A percentile compares a stretch with the other conserved stretches of the same genome.
Conservation (phyloP, 2,329 filamentous ascomycete genomes). For the Penicillium sp. region DNA sequence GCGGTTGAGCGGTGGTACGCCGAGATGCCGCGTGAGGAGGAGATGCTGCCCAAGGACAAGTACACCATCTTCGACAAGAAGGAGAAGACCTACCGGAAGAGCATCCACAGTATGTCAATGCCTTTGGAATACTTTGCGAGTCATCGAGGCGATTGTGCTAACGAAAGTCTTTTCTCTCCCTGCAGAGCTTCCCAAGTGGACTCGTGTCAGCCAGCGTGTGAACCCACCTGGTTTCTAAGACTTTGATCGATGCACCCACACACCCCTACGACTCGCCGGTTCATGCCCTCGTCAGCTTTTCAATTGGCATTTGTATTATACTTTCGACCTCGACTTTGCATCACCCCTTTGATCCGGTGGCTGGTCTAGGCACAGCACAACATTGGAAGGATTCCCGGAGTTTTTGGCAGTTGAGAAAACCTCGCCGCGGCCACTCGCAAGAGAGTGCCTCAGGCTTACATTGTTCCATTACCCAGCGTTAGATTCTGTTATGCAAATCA, state of each 20-base stretch:
- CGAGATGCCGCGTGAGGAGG: constrained; percentile 92
- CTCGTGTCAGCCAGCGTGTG: constrained; percentile 86
- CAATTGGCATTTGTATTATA: constrained; percentile 35
- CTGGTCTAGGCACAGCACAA: constrained; percentile 23
- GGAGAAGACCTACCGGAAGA: constrained; percentile 93
- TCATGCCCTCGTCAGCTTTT: background rate
- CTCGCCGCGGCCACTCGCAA: constrained; percentile 15
- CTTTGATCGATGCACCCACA: constrained; percentile 1
- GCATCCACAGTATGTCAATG: constrained; percentile 83
- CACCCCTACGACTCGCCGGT: constrained; percentile 10
- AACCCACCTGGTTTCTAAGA: constrained; percentile 90
- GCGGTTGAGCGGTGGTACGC: constrained; percentile 86
- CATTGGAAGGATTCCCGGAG: constrained; percentile 35
- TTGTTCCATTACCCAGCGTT: constrained; percentile 30
- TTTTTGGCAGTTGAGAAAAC: constrained; percentile 37
- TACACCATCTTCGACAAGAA: constrained; percentile 98
- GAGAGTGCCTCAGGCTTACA: constrained; percentile 19
- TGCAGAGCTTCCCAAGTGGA: constrained; percentile 85
- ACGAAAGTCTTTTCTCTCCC: constrained; percentile 7
- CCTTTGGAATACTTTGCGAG: background rate
- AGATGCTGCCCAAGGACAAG: constrained; percentile 96
- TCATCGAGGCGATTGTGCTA: background rate
- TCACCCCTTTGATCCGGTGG: background rate
- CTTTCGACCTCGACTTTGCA: constrained; percentile 14
- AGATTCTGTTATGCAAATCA: constrained; percentile 24